Conservation (phyloP, 805 yeast species). For the Millerozyma miso region DNA sequence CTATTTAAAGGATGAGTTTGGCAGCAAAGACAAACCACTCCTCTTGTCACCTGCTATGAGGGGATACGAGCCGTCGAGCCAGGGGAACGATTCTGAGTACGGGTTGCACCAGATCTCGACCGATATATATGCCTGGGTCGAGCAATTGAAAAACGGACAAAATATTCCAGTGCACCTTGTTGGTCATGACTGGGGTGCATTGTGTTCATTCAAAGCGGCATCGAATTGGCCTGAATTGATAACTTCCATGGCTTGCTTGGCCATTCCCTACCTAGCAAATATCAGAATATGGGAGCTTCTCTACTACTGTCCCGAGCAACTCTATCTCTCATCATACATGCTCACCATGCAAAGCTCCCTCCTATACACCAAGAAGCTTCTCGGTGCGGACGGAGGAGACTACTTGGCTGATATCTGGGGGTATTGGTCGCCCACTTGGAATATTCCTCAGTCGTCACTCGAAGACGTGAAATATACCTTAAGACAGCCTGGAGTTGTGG, state of each 20-base stretch:
- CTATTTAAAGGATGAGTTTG: slow-evolving; percentile 13
- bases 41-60: slow-evolving; percentile 32
- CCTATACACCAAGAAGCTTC: slow-evolving; percentile 19
- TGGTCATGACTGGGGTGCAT: slow-evolving; percentile 46
- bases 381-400: slow-evolving; percentile 11
- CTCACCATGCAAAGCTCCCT: slow-evolving; percentile 30
- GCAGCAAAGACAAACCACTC: slow-evolving; percentile 13
- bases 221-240: slow-evolving; percentile 30
- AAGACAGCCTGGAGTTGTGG: slow-evolving; percentile 20
- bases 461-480: slow-evolving; percentile 26
- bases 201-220: slow-evolving; percentile 32
- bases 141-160: slow-evolving; percentile 12
- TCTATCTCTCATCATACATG: slow-evolving; percentile 32
- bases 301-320: slow-evolving; percentile 30
- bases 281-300: slow-evolving; percentile 23
- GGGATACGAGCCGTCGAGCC: slow-evolving; percentile 35
- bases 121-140: slow-evolving; percentile 33
- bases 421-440: slow-evolving; percentile 40
- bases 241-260: slow-evolving; percentile 31
- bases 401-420: slow-evolving; percentile 33
- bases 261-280: slow-evolving; percentile 34
- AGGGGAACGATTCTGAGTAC: slow-evolving; percentile 21
- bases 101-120: slow-evolving; percentile 25
- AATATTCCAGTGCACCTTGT: slow-evolving; percentile 31
- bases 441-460: slow-evolving; percentile 20